Evolutionary conservation across 2,329 filamentous ascomycete species (phyloP), one percentile per base, ranked within the genome.

Genomic region (Geosmithia morbida): DNA sequence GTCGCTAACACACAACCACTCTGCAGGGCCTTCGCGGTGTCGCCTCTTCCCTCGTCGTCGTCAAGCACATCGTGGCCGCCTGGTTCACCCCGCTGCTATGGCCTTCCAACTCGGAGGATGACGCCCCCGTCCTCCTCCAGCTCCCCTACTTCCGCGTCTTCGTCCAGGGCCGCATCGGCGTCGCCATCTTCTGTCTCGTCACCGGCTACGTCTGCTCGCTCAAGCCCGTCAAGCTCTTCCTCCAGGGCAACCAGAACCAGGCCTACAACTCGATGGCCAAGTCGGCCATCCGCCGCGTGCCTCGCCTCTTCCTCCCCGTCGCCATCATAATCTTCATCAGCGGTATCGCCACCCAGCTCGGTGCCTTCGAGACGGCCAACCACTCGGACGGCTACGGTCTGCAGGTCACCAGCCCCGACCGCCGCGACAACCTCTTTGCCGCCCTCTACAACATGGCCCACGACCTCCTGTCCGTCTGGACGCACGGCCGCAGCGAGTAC

Each of bases 111-210:
- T 59, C 59, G n/a, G 63, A 71, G 44, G 66, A 66, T 26, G 61
- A 62, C 2, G 55, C 64, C 1, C 70, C 74, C 5, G 66, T 68
- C 45, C 52, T 77, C 29, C 67, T 79, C 50, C 77, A 82, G 59
- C 66, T 69, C 41, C 78, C 77, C 14, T 74, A 76, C 54, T 62
- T 81, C 49, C 74, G 78, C 48, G 69, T 82, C 44, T 64, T 75
- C 40, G 66, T 73, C 45, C 76, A 79, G 55, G 77, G 80, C 19
- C 71, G 81, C 16, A 75, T 78, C 43, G 81, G 79, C 59, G 80
- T 83, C 2, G 73, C 77, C 14, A 77, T 83, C 51, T 83, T 83
- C 61, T 73, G 80, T 55, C 68, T 83, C 44, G 75, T 81, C 40
- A 77, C 78, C 19, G 77, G 77, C 48, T 81, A 79, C 54, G 77